Evolutionary conservation across 2,329 filamentous ascomycete species (phyloP).

Genomic region (Penicillium sp.): DNA sequence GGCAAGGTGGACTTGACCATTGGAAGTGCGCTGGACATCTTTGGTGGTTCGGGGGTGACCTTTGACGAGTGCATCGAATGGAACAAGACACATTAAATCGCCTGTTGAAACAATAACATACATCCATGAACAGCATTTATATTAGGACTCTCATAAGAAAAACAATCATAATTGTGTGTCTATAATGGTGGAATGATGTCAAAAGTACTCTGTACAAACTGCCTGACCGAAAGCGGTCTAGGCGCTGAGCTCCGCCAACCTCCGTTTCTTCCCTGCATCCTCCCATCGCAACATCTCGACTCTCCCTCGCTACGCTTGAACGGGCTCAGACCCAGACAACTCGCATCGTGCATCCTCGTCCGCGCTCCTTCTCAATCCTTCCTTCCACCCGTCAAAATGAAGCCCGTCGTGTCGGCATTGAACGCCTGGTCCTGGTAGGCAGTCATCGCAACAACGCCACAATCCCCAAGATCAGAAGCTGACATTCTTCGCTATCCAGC

Average conservation of each 20-base stretch:
- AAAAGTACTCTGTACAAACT: too few relatives aligned
- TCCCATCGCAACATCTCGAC: slow-evolving; percentile 2
- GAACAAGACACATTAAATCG: slow-evolving; percentile 55
- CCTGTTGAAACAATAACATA: too few relatives aligned
- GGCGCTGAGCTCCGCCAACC: slow-evolving; percentile 19
- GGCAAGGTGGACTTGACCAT: slow-evolving; percentile 91
- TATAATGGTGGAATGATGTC: too few relatives aligned
- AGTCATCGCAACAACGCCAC: neutral
- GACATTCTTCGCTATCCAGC: slow-evolving; percentile 36
- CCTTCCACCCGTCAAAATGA: slow-evolving; percentile 59
- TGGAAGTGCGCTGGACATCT: slow-evolving; percentile 91
- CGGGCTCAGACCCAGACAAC: too few relatives aligned
- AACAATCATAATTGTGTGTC: slow-evolving; percentile 45
- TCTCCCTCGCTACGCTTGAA: neutral
- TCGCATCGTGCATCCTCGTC: too few relatives aligned
- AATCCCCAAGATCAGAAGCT: slow-evolving; percentile 1
- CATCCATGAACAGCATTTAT: too few relatives aligned
- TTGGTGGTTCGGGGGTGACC: slow-evolving; percentile 78
- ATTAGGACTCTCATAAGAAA: too few relatives aligned
- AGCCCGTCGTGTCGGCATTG: slow-evolving; percentile 84
- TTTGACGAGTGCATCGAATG: slow-evolving; percentile 86
- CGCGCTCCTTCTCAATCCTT: neutral
- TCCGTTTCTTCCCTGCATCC: slow-evolving; percentile 19
- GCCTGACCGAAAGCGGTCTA: slow-evolving; percentile 24
- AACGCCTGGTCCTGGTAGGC: slow-evolving; percentile 93